phyloP scores from a whole-genome alignment of 208 protist species.

The Angomonas ambiguus region DNA sequence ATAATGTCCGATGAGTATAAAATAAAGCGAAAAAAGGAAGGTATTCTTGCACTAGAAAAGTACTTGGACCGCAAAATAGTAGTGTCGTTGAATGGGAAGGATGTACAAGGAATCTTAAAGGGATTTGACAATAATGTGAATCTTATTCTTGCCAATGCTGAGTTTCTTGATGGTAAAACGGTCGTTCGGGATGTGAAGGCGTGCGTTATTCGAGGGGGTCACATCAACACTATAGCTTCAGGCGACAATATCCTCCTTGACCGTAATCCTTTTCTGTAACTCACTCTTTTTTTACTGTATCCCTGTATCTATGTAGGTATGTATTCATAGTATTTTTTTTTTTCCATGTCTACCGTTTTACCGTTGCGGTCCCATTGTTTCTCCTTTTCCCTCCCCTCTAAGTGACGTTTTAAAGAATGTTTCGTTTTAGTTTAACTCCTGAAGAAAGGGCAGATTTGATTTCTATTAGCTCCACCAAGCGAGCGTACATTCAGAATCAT shows the following conservation, averaged over 20 bases:
- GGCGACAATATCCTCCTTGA: slow-evolving; percentile 49
- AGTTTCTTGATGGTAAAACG: slow-evolving; percentile 44
- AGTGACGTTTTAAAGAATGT: not conserved
- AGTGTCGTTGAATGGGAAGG: slow-evolving; percentile 31
- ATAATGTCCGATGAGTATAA: not conserved
- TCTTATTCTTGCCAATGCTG: slow-evolving; percentile 66
- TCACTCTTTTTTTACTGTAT: slow-evolving; percentile 18
- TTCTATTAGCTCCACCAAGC: slow-evolving; percentile 40
- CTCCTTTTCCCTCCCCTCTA: not conserved
- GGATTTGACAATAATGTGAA: slow-evolving; percentile 89
- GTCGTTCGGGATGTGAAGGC: slow-evolving; percentile 51
- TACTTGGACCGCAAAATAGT: slow-evolving; percentile 74
- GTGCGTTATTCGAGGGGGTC: slow-evolving; percentile 66
- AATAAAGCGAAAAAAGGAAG: slow-evolving; percentile 49
- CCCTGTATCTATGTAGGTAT: not conserved
- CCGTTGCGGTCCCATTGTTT: slow-evolving; percentile 19
- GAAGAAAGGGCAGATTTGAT: slow-evolving; percentile 25
- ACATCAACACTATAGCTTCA: slow-evolving; percentile 47
- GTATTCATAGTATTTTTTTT: not conserved
- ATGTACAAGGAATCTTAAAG: slow-evolving; percentile 73
- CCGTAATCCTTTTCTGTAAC: slow-evolving; percentile 20
- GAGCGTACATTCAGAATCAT: slow-evolving; percentile 39
- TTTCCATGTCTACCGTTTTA: not conserved
- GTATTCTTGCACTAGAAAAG: slow-evolving; percentile 66
- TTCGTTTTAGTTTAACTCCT: slow-evolving; percentile 6